phyloP scores from a whole-genome alignment of 805 yeast genomes.

The Debaryomyces castellii region DNA sequence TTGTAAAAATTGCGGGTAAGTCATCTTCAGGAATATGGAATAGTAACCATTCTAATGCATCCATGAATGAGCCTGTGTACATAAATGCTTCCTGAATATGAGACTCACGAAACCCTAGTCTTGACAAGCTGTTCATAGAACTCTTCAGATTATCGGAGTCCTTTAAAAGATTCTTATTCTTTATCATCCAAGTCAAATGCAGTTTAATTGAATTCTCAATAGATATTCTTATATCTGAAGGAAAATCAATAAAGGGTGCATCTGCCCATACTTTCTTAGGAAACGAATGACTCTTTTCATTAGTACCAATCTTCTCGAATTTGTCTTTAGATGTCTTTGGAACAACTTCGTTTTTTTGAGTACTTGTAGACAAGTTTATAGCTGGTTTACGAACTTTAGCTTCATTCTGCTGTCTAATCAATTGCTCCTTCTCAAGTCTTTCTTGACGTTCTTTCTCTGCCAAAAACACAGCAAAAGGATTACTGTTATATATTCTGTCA shows the following conservation, averaged over 20 bases:
- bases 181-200: slow-evolving; percentile 54
- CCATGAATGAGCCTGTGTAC: slow-evolving; percentile 51
- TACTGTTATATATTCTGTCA: slow-evolving; percentile 55
- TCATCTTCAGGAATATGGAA: slow-evolving; percentile 95
- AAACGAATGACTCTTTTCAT: slow-evolving; percentile 21
- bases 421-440: slow-evolving; percentile 45
- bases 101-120: slow-evolving; percentile 63
- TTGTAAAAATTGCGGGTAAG: slow-evolving; percentile 65
- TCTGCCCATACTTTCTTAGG: slow-evolving; percentile 67
- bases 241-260: slow-evolving; percentile 67
- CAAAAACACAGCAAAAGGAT: slow-evolving; percentile 74
- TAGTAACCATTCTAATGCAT: slow-evolving; percentile 71
- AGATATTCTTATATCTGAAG: slow-evolving; percentile 57
- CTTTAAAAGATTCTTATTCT: slow-evolving; percentile 12
- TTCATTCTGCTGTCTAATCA: slow-evolving; percentile 46
- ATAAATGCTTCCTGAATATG: slow-evolving; percentile 74
- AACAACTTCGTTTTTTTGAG: neutral
- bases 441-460: slow-evolving; percentile 51
- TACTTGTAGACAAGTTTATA: slow-evolving; percentile 37
- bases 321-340: slow-evolving; percentile 7
- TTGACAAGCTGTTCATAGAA: slow-evolving; percentile 9
- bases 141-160: neutral
- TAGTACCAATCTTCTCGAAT: neutral
- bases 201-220: slow-evolving; percentile 62
- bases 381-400: slow-evolving; percentile 51